Percentiles rank a stretch among this genome's conserved stretches.
phyloP scores from a whole-genome alignment of 108 stramenopile species.

The Pseudonitzschia multistriata region DNA sequence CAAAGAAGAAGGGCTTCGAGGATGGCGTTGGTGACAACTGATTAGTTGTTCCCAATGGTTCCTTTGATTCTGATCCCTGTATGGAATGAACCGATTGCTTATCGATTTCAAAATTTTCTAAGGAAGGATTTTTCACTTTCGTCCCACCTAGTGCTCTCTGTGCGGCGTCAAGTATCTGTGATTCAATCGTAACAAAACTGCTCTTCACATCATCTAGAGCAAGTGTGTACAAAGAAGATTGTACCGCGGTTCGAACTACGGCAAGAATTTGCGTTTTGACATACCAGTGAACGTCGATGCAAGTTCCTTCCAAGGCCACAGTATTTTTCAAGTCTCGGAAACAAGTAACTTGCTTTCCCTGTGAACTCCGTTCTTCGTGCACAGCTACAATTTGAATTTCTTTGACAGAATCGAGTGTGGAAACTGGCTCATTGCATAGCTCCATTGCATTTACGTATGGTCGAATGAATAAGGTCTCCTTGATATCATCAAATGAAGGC shows the following conservation, averaged over 20 bases:
- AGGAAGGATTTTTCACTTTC: background rate
- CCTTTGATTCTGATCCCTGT: background rate
- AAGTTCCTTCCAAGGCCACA: background rate
- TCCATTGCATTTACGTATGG: constrained; percentile 23
- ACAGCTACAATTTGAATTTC: constrained; percentile 4
- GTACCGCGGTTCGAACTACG: constrained; percentile 16
- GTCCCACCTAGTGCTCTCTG: constrained; percentile 1
- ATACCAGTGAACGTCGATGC: constrained; percentile 32
- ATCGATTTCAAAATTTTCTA: constrained; percentile 6
- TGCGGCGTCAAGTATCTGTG: constrained; percentile 6
- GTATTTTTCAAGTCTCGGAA: constrained; percentile 7
- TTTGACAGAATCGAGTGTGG: constrained; percentile 3
- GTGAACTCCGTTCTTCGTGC: background rate
- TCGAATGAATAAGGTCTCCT: background rate
- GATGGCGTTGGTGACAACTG: constrained; percentile 10
- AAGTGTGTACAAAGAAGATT: constrained; percentile 6
- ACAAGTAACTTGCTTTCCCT: background rate
- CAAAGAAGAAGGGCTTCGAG: constrained; percentile 40
- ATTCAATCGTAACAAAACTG: background rate
- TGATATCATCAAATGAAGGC: constrained; percentile 8
- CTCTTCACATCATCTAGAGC: background rate
- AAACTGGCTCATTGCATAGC: constrained; percentile 22
- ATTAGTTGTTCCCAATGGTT: background rate
- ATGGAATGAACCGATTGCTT: background rate
- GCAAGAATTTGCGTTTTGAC: constrained; percentile 25